Percentiles rank a stretch among this genome's conserved stretches.
These are phyloP conservation scores for Starmerella riodocensis DNA, from an alignment of 805 yeast species.

Conservation along the genomic window DNA sequence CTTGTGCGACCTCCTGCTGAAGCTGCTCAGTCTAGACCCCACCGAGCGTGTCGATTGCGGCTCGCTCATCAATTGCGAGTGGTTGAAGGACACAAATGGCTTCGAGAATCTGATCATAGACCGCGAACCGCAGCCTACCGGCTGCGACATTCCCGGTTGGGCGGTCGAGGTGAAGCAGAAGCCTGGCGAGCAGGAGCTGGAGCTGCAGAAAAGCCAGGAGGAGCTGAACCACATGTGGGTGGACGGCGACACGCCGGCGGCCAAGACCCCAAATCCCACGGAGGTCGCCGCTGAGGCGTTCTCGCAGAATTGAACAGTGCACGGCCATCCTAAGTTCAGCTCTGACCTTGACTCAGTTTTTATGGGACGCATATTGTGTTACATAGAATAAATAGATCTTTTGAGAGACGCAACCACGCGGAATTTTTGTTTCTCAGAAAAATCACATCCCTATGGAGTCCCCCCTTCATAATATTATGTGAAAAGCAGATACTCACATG, in stretches of 20 bases:
- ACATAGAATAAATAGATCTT: too few species aligned
- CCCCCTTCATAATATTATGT: too few species aligned
- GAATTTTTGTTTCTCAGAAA: too few species aligned
- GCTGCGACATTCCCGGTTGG: constrained; percentile 90
- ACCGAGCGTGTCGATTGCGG: constrained; percentile 86
- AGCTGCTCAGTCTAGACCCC: constrained; percentile 76
- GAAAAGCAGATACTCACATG: too few species aligned
- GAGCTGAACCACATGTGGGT: constrained; percentile 11
- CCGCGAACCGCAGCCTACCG: constrained; percentile 64
- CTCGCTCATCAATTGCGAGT: constrained; percentile 62
- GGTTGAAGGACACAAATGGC: constrained; percentile 64
- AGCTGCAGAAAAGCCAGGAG: constrained; percentile 2
- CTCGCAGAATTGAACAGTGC: too few species aligned
- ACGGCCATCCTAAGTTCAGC: background rate
- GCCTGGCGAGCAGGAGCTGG: background rate
- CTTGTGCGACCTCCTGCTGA: constrained; percentile 62
- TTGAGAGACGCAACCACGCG: background rate
- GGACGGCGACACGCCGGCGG: constrained; percentile 6
- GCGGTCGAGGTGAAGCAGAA: constrained; percentile 38
- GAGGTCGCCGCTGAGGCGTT: constrained; percentile 4
- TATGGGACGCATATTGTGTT: too few species aligned
- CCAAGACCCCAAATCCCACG: constrained; percentile 1
- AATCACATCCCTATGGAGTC: too few species aligned
- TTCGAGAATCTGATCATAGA: constrained; percentile 58
- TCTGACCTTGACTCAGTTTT: background rate